Percentiles rank a stretch among this genome's conserved stretches.
phyloP scores from a whole-genome alignment of 2,329 filamentous ascomycete species.

The Purpureocillium lavendulum region DNA sequence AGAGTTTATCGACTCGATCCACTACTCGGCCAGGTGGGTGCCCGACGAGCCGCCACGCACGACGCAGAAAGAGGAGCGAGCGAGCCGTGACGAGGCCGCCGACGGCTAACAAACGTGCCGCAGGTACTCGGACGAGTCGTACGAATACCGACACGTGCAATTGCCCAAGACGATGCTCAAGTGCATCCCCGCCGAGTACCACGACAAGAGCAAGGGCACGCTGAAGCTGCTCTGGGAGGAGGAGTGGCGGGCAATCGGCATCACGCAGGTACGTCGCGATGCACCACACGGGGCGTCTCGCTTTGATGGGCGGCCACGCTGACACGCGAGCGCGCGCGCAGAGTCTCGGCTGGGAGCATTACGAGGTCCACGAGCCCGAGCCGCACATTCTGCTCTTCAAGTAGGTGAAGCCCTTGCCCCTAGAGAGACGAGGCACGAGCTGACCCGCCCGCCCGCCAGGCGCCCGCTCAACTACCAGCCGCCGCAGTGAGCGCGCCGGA shows the following conservation, averaged over 20 bases:
- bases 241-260: slow-evolving; percentile 93
- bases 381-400: slow-evolving; percentile 98
- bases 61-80: too few relatives aligned
- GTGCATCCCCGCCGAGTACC: slow-evolving; percentile 89
- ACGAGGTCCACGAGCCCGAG: slow-evolving; percentile 97
- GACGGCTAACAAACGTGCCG: not conserved
- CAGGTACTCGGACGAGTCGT: slow-evolving; percentile 89
- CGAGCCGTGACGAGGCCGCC: not conserved
- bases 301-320: not conserved
- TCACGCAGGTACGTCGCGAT: slow-evolving; percentile 68
- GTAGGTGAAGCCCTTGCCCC: slow-evolving; percentile 46
- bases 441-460: slow-evolving; percentile 40
- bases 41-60: not conserved
- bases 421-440: not conserved
- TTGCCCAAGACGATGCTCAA: slow-evolving; percentile 98
- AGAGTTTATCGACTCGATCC: slow-evolving; percentile 87
- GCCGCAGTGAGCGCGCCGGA: slow-evolving; percentile 36
- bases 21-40: slow-evolving; percentile 85
- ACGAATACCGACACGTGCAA: slow-evolving; percentile 96
- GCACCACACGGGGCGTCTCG: not conserved
- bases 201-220: slow-evolving; percentile 80
- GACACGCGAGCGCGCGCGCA: slow-evolving; percentile 28
- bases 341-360: slow-evolving; percentile 99
- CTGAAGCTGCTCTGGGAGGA: slow-evolving; percentile 97
- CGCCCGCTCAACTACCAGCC: slow-evolving; percentile 80